Percentiles rank a stretch among this genome's conserved stretches.
Conservation (phyloP, 805 yeast genomes). For the Metschnikowia vanudenii region DNA sequence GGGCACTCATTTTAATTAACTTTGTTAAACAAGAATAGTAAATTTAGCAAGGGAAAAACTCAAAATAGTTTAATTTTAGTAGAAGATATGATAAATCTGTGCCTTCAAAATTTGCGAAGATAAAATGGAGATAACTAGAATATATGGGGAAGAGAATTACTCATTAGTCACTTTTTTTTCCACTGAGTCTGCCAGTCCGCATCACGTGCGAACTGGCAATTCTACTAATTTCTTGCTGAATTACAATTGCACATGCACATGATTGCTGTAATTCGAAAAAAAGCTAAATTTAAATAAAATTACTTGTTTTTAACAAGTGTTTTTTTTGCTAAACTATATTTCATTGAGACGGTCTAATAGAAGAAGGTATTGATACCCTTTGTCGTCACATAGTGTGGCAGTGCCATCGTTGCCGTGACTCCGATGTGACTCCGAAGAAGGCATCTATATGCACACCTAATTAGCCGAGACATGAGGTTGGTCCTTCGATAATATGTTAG, state of each 20-base stretch:
- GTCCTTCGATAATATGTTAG: too few relatives aligned
- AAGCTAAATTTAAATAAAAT: not conserved
- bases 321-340: not conserved
- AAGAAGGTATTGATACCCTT: not conserved
- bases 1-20: slow-evolving; percentile 51
- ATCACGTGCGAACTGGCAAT: slow-evolving; percentile 13
- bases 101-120: not conserved
- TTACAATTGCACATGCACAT: not conserved
- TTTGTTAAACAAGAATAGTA: too few relatives aligned
- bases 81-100: too few relatives aligned
- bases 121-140: not conserved
- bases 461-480: not conserved
- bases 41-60: too few relatives aligned
- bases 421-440: slow-evolving; percentile 8
- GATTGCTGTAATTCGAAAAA: not conserved
- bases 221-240: slow-evolving; percentile 7
- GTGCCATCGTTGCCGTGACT: not conserved
- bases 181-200: slow-evolving; percentile 2
- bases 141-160: not conserved
- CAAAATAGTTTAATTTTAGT: too few relatives aligned
- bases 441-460: slow-evolving; percentile 1
- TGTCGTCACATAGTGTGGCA: not conserved
- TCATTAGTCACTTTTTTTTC: slow-evolving; percentile 10
- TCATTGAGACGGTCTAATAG: too few relatives aligned
- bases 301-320: not conserved